These are phyloP conservation scores for Cercospora zeina DNA, from an alignment of 2,329 filamentous ascomycete genomes.

Conservation along the genomic window DNA sequence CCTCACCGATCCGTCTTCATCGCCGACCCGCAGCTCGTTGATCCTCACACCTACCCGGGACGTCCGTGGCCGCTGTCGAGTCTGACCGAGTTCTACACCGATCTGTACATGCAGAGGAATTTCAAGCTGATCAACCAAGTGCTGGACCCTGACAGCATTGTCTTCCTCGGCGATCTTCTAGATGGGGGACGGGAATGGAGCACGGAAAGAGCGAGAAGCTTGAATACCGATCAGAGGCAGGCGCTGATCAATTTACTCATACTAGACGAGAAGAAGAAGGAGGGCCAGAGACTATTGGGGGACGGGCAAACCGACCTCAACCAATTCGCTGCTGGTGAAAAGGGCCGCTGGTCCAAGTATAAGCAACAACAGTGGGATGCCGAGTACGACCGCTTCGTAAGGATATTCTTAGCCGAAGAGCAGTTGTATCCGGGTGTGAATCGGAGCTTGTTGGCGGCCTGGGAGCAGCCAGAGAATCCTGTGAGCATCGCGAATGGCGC, in stretches of 20 bases:
- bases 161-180: constrained; percentile 93
- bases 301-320: constrained; percentile 31
- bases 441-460: constrained; percentile 29
- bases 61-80: constrained; percentile 71
- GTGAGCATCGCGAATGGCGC: constrained; percentile 36
- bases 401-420: constrained; percentile 67
- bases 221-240: constrained; percentile 30
- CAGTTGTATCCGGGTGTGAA: constrained; percentile 38
- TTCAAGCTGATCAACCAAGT: constrained; percentile 75
- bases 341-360: constrained; percentile 63
- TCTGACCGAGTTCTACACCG: constrained; percentile 71
- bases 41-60: constrained; percentile 91
- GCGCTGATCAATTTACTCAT: constrained; percentile 28
- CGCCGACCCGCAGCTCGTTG: constrained; percentile 87
- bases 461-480: constrained; percentile 29
- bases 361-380: constrained; percentile 79
- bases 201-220: constrained; percentile 53
- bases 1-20: constrained; percentile 84
- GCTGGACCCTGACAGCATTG: constrained; percentile 79
- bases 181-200: constrained; percentile 96
- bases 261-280: constrained; percentile 25
- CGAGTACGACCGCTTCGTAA: constrained; percentile 83
- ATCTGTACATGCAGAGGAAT: constrained; percentile 82
- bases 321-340: constrained; percentile 36
- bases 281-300: constrained; percentile 28